Evolutionary conservation across 1,284 basidiomycete species (phyloP), one percentile per base, ranked within the genome.

Genomic region (Tylopilus orsonianus): DNA sequence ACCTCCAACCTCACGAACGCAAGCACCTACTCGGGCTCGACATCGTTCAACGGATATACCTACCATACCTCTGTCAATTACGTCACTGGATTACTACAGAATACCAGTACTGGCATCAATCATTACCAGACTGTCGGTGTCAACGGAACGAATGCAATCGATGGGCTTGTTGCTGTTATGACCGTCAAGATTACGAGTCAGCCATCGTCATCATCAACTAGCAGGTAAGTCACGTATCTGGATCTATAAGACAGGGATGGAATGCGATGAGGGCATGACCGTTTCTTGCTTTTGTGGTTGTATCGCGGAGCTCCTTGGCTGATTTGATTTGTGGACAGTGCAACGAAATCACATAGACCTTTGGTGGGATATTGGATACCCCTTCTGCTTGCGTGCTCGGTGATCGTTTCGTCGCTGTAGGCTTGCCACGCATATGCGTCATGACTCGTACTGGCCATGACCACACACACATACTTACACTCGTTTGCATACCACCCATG

Each of bases 91-190:
- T 62, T 90, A 38, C 71, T 92, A 13, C 62, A 73, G 50, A 87
- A 91, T 58, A 78, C 82, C 2, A 88, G 81, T 49, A 65, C 75
- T 8, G 87, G 81, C 5, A 82, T 97, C 60, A 97, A 97, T 64
- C 92, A 93, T 66, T 79, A 79, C 53, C 42, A 74, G 33, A 78
- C 73, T 23, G 89, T 96, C 6, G 75, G 72, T 18, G 69, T 75
- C 9, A 64, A 79, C 34, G 83, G 81, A 2, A 59, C 71, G 13
- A 83, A 82, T 43, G 83, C 93, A 0, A 77, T 86, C 5, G 94
- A 97, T 64, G 94, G 95, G 0, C 73, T 93, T 5, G 86, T 97
- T 0, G 93, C 91, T 0, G 72, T 97, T 2, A 60, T 96, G 56
- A 85, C 83, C 0, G 87, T 95, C 41, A 81, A 77, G 59, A 83